Conservation (phyloP, 2,329 filamentous ascomycete genomes). For the Talaromyces sp. region DNA sequence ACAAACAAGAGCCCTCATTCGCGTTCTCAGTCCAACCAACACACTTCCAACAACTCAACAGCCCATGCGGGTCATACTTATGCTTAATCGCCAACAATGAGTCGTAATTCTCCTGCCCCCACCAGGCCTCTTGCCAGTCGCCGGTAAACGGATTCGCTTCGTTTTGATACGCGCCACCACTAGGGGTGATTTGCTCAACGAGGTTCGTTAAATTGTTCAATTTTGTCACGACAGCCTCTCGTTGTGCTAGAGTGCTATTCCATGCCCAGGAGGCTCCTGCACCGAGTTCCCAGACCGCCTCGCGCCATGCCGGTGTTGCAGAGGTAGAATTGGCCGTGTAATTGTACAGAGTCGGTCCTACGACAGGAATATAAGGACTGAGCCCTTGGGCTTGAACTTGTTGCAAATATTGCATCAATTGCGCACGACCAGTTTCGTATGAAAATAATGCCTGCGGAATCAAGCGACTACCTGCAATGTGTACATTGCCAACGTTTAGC, state of each 20-base stretch:
- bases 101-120: slow-evolving; percentile 15
- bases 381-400: background rate
- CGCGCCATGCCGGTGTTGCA: background rate
- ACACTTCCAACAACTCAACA: slow-evolving; percentile 4
- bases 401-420: background rate
- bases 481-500: background rate
- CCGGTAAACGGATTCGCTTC: background rate
- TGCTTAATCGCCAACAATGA: slow-evolving; percentile 15
- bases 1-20: background rate
- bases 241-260: slow-evolving; percentile 3
- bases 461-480: background rate
- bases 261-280: background rate
- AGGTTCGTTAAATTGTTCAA: background rate
- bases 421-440: background rate
- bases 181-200: background rate
- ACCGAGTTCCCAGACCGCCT: background rate
- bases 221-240: background rate
- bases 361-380: background rate
- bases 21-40: background rate
- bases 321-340: background rate
- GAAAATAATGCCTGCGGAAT: background rate
- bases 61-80: slow-evolving; percentile 7
- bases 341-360: background rate
- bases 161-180: background rate
- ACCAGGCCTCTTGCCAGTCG: slow-evolving; percentile 9